phyloP scores from a whole-genome alignment of 495 filamentous ascomycete genomes.

The Cetradonia linearis region DNA sequence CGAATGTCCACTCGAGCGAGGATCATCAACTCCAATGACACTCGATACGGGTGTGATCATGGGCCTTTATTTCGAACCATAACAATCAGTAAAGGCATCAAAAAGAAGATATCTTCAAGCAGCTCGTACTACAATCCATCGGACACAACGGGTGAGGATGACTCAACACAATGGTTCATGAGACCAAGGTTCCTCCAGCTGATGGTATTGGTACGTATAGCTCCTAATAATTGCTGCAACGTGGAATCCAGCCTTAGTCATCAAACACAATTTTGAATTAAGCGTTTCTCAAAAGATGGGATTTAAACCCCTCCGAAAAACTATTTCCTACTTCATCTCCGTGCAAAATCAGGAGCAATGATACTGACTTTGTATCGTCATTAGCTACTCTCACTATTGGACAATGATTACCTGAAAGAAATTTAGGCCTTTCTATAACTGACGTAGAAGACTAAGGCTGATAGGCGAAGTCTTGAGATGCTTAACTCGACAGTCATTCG shows the following conservation, averaged over 20 bases:
- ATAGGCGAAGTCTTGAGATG: slow-evolving; percentile 28
- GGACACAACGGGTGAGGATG: slow-evolving; percentile 22
- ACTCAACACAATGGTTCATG: slow-evolving; percentile 26
- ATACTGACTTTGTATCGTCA: not conserved
- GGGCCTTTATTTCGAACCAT: slow-evolving; percentile 29
- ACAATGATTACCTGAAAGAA: slow-evolving; percentile 28
- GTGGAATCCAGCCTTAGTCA: not conserved
- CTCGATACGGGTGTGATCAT: slow-evolving; percentile 31
- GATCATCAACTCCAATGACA: slow-evolving; percentile 31
- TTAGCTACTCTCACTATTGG: slow-evolving; percentile 29
- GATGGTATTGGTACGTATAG: slow-evolving; percentile 24
- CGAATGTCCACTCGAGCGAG: slow-evolving; percentile 29
- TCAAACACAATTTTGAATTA: not conserved
- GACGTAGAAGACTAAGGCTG: slow-evolving; percentile 28
- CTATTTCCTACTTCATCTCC: no score
- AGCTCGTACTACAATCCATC: slow-evolving; percentile 31
- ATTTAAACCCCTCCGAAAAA: no score
- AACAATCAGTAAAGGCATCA: slow-evolving; percentile 32
- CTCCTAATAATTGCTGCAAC: not conserved
- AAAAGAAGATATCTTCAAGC: slow-evolving; percentile 29
- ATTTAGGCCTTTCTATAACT: slow-evolving; percentile 29
- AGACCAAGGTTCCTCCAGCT: slow-evolving; percentile 33
- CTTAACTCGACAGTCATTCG: slow-evolving; percentile 29
- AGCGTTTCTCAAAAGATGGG: no score
- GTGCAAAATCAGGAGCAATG: not conserved